phyloP scores from a whole-genome alignment of 805 yeast genomes.

The Lipomyces yamanashiensis region DNA sequence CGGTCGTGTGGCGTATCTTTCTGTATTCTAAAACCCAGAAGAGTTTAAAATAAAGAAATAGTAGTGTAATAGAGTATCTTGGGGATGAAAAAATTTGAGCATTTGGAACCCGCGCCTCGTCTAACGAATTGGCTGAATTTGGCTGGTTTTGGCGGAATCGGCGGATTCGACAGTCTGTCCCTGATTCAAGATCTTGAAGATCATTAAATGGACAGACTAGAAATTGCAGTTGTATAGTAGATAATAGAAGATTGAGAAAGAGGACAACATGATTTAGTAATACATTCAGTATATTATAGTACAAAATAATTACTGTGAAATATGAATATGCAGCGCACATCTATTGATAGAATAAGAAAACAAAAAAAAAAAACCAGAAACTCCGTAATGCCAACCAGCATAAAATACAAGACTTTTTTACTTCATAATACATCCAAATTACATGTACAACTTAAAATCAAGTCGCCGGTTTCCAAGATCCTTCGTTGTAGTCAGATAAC shows the following conservation, averaged over 20 bases:
- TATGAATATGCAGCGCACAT: no score
- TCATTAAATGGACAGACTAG: no score
- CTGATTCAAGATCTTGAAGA: background rate
- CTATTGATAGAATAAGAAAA: background rate
- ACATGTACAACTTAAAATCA: slow-evolving; percentile 48
- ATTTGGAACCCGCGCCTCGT: slow-evolving; percentile 1
- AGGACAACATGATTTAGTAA: no score
- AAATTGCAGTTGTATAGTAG: no score
- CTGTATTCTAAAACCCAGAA: background rate
- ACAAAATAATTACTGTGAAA: no score
- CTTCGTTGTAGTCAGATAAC: slow-evolving; percentile 52
- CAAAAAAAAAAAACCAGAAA: background rate
- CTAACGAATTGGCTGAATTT: background rate
- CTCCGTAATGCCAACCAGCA: background rate
- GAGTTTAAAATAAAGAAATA: background rate
- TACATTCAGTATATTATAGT: no score
- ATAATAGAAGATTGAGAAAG: no score
- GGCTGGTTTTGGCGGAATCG: no score
- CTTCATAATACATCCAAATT: slow-evolving; percentile 3
- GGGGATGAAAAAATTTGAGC: slow-evolving; percentile 8
- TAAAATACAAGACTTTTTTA: background rate
- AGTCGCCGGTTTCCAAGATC: slow-evolving; percentile 64
- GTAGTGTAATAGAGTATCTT: background rate
- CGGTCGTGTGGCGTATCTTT: slow-evolving; percentile 2
- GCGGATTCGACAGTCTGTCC: background rate